Evolutionary conservation across 495 filamentous ascomycete genomes (phyloP).

Genomic region (Penicillium silybi): DNA sequence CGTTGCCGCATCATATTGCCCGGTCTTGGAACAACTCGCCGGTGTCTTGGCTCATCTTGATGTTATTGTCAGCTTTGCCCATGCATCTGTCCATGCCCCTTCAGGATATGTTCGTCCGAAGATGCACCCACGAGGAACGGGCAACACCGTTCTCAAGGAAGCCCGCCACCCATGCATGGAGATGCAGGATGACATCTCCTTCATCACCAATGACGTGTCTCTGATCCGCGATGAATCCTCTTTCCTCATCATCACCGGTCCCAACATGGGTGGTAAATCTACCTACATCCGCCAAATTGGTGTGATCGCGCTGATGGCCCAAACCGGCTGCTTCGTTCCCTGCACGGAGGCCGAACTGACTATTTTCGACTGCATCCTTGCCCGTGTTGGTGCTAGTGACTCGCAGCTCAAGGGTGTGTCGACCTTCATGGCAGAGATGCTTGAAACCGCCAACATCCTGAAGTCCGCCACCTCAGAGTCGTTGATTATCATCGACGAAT

Average conservation of each 20-base stretch:
- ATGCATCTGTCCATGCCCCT: conserved; percentile 90
- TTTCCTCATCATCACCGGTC: conserved; percentile 96
- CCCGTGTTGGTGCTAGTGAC: conserved; percentile 91
- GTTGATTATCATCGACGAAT: conserved; percentile 96
- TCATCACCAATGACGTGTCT: conserved; percentile 96
- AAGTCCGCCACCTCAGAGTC: conserved; percentile 93
- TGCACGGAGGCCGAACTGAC: conserved; percentile 86
- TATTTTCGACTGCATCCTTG: conserved; percentile 97
- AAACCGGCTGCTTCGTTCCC: conserved; percentile 95
- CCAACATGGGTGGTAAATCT: conserved; percentile 99
- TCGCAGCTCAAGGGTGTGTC: conserved; percentile 96
- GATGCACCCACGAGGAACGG: conserved; percentile 85
- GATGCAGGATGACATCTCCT: conserved; percentile 96
- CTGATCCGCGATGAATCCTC: conserved; percentile 76
- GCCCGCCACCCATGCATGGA: conserved; percentile 98
- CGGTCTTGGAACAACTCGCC: conserved; percentile 86
- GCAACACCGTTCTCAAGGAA: conserved; percentile 87
- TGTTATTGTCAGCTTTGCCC: conserved; percentile 93
- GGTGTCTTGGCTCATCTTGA: conserved; percentile 90
- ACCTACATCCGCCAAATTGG: conserved; percentile 98
- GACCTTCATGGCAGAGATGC: conserved; percentile 99
- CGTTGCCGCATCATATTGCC: conserved; percentile 92
- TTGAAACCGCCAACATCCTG: conserved; percentile 97
- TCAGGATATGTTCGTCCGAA: conserved; percentile 86
- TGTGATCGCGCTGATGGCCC: conserved; percentile 96